Evolutionary conservation across 306 rosid genomes (phyloP).

Genomic region (Sindora glabra): DNA sequence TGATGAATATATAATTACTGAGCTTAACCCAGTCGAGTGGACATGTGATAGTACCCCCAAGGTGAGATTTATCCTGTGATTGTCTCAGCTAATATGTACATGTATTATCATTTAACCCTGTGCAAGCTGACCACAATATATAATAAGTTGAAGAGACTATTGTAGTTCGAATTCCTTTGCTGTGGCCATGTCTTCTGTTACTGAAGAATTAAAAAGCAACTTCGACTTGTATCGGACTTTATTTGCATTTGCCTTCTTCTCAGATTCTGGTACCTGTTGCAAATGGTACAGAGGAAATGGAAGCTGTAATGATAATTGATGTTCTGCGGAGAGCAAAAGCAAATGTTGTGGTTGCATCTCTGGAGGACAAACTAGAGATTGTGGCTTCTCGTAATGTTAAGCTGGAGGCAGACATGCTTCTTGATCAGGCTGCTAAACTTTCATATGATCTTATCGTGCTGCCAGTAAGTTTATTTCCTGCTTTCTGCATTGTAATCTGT

Average conservation of each 20-base stretch:
- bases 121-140: not conserved
- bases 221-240: not conserved
- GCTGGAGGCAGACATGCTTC: conserved; percentile 77
- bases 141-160: not conserved
- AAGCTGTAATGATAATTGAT: conserved; percentile 72
- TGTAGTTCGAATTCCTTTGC: not conserved
- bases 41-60: conserved; percentile 53
- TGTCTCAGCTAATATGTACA: not conserved
- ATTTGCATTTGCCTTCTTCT: conserved; percentile 13
- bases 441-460: conserved; percentile 74
- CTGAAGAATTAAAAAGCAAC: not conserved
- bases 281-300: conserved; percentile 92
- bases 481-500: not conserved
- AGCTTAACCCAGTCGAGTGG: conserved; percentile 75
- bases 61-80: conserved; percentile 32
- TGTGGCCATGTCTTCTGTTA: not conserved
- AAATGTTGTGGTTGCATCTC: conserved; percentile 81
- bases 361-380: conserved; percentile 61
- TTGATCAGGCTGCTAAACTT: conserved; percentile 61
- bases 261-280: conserved; percentile 94
- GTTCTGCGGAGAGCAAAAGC: conserved; percentile 76
- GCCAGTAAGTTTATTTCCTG: conserved; percentile 49
- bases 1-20: conserved; percentile 49
- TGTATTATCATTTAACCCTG: too few species aligned
- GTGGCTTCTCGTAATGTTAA: conserved; percentile 72